Evolutionary conservation across 2,329 filamentous ascomycete species (phyloP).

Genomic region (Aspergillus costaricaensis): DNA sequence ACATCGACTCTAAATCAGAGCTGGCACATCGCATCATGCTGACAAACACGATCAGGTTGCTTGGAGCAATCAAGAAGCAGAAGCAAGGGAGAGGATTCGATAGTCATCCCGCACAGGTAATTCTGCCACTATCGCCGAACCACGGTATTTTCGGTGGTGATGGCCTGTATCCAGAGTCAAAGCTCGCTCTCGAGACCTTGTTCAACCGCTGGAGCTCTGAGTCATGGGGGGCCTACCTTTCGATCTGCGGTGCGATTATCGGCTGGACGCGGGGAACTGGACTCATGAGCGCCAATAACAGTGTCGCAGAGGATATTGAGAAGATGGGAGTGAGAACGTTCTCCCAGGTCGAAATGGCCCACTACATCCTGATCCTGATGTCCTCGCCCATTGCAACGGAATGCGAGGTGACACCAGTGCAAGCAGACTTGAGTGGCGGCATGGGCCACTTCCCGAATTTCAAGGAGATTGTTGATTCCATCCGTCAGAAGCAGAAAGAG

Average conservation of each 20-base stretch:
- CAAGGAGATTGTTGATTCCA: background rate
- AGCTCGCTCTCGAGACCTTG: constrained; percentile 5
- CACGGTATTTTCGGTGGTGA: constrained; percentile 11
- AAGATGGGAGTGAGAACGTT: background rate
- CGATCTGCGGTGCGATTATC: constrained; percentile 11
- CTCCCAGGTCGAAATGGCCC: constrained; percentile 12
- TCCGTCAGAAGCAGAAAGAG: background rate
- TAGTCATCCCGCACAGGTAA: constrained; percentile 10
- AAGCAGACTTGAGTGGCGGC: constrained; percentile 5
- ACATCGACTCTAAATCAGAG: constrained; percentile 6
- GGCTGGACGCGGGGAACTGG: constrained; percentile 11
- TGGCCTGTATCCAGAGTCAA: constrained; percentile 12
- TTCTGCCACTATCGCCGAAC: constrained; percentile 10
- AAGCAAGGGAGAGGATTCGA: background rate
- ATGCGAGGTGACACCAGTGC: constrained; percentile 8
- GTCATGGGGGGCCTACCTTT: constrained; percentile 8
- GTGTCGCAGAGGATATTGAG: constrained; percentile 8
- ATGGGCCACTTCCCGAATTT: constrained; percentile 3
- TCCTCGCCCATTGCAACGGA: background rate
- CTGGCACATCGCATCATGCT: constrained; percentile 9
- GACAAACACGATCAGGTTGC: constrained; percentile 4
- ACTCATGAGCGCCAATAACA: constrained; percentile 10
- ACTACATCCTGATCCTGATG: constrained; percentile 4
- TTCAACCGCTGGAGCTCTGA: constrained; percentile 9
- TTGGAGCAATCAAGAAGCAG: constrained; percentile 4